A percentile compares a stretch with the other conserved stretches of the same genome.
phyloP scores from a whole-genome alignment of 108 stramenopile genomes.

The Pseudonitzschia pungens region DNA sequence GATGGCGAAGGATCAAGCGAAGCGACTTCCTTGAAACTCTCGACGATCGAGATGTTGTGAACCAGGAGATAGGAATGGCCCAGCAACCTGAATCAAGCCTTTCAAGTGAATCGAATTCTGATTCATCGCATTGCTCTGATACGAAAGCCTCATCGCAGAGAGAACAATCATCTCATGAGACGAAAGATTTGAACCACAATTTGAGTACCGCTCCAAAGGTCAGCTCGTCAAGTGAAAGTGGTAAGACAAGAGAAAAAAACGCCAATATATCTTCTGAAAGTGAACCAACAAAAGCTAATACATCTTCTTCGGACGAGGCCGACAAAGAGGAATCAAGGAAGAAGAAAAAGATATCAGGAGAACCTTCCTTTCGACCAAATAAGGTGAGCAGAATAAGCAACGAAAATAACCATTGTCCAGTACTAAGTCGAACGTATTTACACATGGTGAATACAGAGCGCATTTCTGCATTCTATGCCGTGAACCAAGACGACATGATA shows the following conservation, averaged over 20 bases:
- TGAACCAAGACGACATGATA: slow-evolving; percentile 85
- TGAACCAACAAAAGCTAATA: not conserved
- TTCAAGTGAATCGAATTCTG: slow-evolving; percentile 18
- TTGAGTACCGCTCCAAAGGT: slow-evolving; percentile 1
- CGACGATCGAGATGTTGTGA: slow-evolving; percentile 6
- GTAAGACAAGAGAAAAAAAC: not conserved
- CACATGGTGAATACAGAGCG: not conserved
- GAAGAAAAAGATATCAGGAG: not conserved
- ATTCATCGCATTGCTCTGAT: slow-evolving; percentile 11
- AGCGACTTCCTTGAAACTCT: slow-evolving; percentile 46
- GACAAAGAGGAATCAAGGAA: not conserved
- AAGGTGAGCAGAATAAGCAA: slow-evolving; percentile 2
- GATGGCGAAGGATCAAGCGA: slow-evolving; percentile 77
- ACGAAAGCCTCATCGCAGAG: not conserved
- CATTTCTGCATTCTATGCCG: slow-evolving; percentile 60
- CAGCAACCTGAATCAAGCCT: slow-evolving; percentile 26
- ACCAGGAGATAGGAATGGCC: slow-evolving; percentile 1
- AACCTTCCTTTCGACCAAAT: not conserved
- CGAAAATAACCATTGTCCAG: not conserved
- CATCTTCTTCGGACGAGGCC: slow-evolving; percentile 1
- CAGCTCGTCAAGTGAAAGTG: slow-evolving; percentile 11
- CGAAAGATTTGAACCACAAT: not conserved
- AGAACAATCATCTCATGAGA: not conserved
- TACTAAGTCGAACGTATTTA: slow-evolving; percentile 11
- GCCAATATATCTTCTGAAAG: not conserved